Base-by-base conservation (phyloP, 805 yeast genomes). In the Candida ascalaphidarum region DNA sequence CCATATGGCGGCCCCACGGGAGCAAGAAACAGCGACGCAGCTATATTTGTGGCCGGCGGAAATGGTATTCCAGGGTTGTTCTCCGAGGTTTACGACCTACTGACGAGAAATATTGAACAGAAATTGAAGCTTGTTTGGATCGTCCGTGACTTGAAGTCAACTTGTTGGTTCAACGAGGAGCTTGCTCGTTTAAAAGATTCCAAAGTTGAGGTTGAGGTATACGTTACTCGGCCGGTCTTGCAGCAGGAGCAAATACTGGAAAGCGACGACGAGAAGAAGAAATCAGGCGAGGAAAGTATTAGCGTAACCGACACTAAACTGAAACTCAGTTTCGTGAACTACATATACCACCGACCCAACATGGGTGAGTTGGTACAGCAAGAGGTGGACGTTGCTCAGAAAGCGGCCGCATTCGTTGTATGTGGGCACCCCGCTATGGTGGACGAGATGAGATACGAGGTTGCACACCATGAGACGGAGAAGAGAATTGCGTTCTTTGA, bases 11-110 rank as follows among this genome's bases (percentile, higher is more conserved):
- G 61, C 22, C 37, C 66, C 3, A 46, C 70, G 4, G 69, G 77
- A 2, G 53, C 73, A 11, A 52, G 58, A 15, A 53, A 58, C 24
- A 78, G 67, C 40, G 68, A 73, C 27, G 65, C 69, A 32, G 68
- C 77, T 5, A 61, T 78, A 5, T 63, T 77, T 24, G 36, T 81
- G 14, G 80, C 88, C 6, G 88, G 85, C 26, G 89, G 92, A 17
- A 74, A 74, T 30, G 92, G 92, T 30, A 60, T 81, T 28, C 77
- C 89, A 1, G 82, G 76, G 14, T 52, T 65, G 14, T 50, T 55
- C 26, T 58, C 63, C 12, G 66, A 65, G 38, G 64, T 61, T 24
- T 30, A 41, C 22, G 48, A 54, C 32, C 34, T 55, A 29, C 50
- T 51, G 11, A 25, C 21, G 11, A 46, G 41, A 15, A 43, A 52